phyloP scores from a whole-genome alignment of 2,329 filamentous ascomycete species.

The Didymella pomorum region DNA sequence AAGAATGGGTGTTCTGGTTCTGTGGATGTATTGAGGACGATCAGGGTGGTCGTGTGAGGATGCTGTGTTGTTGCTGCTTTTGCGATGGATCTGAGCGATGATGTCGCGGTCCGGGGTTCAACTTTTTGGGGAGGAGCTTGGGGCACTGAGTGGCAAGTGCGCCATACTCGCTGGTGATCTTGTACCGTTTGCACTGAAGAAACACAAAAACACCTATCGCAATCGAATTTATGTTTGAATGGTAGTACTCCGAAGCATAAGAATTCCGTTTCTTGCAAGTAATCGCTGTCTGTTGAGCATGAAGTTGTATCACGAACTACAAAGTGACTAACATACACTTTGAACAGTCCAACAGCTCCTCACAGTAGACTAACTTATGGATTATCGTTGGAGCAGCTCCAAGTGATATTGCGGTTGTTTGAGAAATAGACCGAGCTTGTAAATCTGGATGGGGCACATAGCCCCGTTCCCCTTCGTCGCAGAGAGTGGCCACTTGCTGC shows the following conservation, averaged over 20 bases:
- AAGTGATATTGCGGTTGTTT: neutral
- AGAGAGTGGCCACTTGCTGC: neutral
- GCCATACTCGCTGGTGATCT: fast-evolving
- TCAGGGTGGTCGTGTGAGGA: neutral
- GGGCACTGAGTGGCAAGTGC: conserved; percentile 4
- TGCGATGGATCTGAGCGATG: conserved; percentile 13
- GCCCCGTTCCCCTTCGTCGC: neutral
- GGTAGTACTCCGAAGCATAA: no score
- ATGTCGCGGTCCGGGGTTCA: conserved; percentile 18
- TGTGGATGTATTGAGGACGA: neutral
- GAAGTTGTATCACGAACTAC: neutral
- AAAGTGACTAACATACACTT: neutral
- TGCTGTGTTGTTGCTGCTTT: conserved; percentile 8
- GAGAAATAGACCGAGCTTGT: neutral
- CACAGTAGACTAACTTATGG: neutral
- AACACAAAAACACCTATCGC: neutral
- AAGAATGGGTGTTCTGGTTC: neutral
- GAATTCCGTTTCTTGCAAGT: no score
- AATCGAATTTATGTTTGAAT: no score
- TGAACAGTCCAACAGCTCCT: neutral
- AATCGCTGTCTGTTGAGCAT: neutral
- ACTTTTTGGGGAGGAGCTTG: conserved; percentile 14
- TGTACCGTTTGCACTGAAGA: no score
- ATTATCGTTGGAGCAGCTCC: neutral
- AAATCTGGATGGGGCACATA: neutral